phyloP scores from a whole-genome alignment of 139 green algal species.

The Closterium sp. region DNA sequence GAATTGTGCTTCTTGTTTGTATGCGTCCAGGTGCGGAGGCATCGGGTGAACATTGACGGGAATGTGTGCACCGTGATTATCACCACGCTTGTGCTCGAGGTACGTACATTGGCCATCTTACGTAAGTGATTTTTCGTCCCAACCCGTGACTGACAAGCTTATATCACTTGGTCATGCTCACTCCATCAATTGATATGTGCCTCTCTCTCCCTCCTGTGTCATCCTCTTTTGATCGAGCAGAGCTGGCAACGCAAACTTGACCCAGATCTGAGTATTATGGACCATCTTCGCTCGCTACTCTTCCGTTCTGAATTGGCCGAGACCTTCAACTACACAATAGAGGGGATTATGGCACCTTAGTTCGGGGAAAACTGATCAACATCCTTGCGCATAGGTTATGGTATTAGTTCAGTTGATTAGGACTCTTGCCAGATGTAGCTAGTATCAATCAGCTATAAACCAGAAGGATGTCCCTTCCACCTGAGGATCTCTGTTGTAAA shows the following conservation, averaged over 20 bases:
- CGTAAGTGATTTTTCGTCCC: not conserved
- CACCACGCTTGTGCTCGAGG: conserved; percentile 54
- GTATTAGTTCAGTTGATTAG: too few species aligned
- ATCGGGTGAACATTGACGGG: conserved; percentile 53
- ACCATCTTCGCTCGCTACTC: conserved; percentile 41
- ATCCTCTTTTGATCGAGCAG: conserved; percentile 10
- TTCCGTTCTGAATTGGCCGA: conserved; percentile 47
- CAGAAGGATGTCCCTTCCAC: too few species aligned
- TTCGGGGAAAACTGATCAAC: too few species aligned
- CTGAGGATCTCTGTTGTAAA: not conserved
- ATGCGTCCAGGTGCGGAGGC: conserved; percentile 11
- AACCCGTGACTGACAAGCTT: not conserved
- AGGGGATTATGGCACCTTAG: conserved; percentile 42
- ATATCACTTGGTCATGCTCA: not conserved
- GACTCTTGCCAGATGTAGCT: too few species aligned
- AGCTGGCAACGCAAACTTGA: conserved; percentile 52
- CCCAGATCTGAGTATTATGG: conserved; percentile 49
- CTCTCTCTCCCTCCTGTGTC: too few species aligned
- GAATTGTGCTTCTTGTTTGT: not conserved
- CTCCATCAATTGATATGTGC: not conserved
- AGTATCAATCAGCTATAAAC: too few species aligned
- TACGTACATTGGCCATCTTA: too few species aligned
- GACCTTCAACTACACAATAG: conserved; percentile 39
- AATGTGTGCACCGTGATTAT: conserved; percentile 53
- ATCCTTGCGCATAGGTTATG: too few species aligned